Percentiles rank a stretch among this genome's conserved stretches.
Conservation (phyloP, 1,284 basidiomycete genomes). For the Ganoderma boninense region DNA sequence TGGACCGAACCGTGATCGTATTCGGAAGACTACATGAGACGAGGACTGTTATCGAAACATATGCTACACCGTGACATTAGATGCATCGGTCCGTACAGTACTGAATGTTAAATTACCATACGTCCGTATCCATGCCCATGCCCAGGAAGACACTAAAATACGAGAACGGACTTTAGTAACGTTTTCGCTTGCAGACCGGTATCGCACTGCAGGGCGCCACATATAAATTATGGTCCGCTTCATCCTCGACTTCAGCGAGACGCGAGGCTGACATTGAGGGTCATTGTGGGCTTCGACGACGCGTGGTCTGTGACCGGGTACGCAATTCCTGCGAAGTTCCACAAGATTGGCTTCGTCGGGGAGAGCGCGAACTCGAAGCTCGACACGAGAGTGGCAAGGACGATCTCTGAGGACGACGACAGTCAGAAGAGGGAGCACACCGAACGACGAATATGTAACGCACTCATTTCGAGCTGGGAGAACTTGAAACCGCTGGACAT, state of each 20-base stretch:
- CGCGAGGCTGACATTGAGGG: constrained; percentile 18
- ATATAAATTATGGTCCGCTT: too few species aligned
- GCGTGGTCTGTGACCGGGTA: constrained; percentile 26
- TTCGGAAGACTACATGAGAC: too few species aligned
- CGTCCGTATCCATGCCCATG: too few species aligned
- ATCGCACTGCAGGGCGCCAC: too few species aligned
- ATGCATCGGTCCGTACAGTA: too few species aligned
- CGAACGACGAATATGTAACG: background rate
- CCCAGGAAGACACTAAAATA: too few species aligned
- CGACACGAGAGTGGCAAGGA: constrained; percentile 18
- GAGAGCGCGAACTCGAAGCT: constrained; percentile 24
- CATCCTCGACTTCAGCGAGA: background rate
- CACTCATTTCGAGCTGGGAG: constrained; percentile 26
- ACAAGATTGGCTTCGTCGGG: constrained; percentile 20
- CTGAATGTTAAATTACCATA: too few species aligned
- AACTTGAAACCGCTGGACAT: constrained; percentile 21
- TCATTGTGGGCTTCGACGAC: constrained; percentile 13
- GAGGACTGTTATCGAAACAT: too few species aligned
- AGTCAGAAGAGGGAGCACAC: background rate
- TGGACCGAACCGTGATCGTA: too few species aligned
- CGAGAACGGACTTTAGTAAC: too few species aligned
- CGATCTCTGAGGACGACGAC: constrained; percentile 16
- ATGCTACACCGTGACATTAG: too few species aligned
- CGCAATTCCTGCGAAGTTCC: constrained; percentile 31
- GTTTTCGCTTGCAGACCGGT: too few species aligned